These are phyloP conservation scores for Penicillium olsonii DNA, from an alignment of 2,329 filamentous ascomycete genomes.

Conservation along the genomic window DNA sequence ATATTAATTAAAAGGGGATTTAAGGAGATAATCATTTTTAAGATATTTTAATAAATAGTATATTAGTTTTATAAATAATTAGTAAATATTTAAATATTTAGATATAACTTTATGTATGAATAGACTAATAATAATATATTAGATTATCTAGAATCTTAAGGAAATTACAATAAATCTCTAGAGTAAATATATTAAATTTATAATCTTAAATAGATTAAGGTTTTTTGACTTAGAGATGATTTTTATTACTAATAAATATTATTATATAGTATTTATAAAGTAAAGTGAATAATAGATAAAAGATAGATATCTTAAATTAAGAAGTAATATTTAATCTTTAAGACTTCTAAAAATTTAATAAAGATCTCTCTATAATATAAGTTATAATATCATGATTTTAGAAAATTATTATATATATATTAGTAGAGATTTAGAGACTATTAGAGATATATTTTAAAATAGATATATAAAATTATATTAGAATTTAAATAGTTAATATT, in stretches of 20 bases:
- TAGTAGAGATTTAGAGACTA: neutral
- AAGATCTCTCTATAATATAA: neutral
- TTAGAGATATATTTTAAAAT: too few relatives aligned
- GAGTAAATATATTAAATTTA: conserved; percentile 31
- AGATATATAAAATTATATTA: neutral
- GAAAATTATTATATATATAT: neutral
- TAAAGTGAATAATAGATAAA: conserved; percentile 24
- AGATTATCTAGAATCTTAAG: conserved; percentile 33
- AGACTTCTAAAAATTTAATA: neutral
- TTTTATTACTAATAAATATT: conserved; percentile 37
- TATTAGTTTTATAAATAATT: conserved; percentile 11
- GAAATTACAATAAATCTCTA: conserved; percentile 35
- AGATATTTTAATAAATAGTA: conserved; percentile 31
- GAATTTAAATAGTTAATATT: neutral
- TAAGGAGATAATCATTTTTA: conserved; percentile 19
- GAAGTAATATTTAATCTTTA: neutral
- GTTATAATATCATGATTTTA: neutral
- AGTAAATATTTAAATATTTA: neutral
- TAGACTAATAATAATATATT: conserved; percentile 27
- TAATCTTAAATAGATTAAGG: conserved; percentile 34
- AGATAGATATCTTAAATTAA: conserved; percentile 4
- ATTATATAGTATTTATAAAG: conserved; percentile 37
- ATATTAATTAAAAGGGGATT: conserved; percentile 16
- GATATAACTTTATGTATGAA: conserved; percentile 16
- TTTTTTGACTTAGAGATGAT: conserved; percentile 32